Evolutionary conservation across 108 stramenopile genomes (phyloP), one percentile per base, ranked within the genome.

Genomic region (Conticribra guillardii): DNA sequence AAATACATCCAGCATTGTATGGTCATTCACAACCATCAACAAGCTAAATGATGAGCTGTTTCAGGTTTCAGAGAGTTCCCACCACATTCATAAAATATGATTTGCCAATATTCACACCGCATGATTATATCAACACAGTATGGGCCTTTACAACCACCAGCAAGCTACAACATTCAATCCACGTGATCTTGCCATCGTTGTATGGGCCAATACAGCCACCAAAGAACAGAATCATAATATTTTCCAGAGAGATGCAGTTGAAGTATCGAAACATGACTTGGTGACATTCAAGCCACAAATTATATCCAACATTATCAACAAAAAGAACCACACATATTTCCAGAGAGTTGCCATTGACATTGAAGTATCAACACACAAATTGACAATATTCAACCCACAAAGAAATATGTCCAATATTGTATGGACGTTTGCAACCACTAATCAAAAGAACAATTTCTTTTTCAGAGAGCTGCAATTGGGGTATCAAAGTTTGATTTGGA

Each of bases 131-230:
- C 7, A 55, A 55, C 26, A 27, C 16, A 14, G 54, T 55, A 8
- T 55, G 54, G 54, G 23, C 54, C 4, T 55, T 28, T 22, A 27
- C 54, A 8, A 55, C 54, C 28, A 9, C 54, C 4, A 55, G 28
- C 4, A 27, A 28, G 8, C 4, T 11, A 27, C 26, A 55, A 9
- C 22, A 4, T 59, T 59, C 58, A 41, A 59, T 15, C 34, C 58
- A 3, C 58, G 37, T 21, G 58, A 33, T 28, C 58, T 59, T 16
- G 33, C 58, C 11, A 59, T 18, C 19, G 4, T 37, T 18, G 58
- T 41, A 24, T 59, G 58, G 58, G 31, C 58, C n/a, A 37, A 37
- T 33, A 33, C 32, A 21, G 22, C 46, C 2, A 23, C 33, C 17
- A 68, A 68, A 41, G 22, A 27, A 26, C 54, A 55, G 7, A 22